These are phyloP conservation scores for Chimonanthus salicifolius DNA, from an alignment of 164 flowering plant species.

Conservation along the genomic window DNA sequence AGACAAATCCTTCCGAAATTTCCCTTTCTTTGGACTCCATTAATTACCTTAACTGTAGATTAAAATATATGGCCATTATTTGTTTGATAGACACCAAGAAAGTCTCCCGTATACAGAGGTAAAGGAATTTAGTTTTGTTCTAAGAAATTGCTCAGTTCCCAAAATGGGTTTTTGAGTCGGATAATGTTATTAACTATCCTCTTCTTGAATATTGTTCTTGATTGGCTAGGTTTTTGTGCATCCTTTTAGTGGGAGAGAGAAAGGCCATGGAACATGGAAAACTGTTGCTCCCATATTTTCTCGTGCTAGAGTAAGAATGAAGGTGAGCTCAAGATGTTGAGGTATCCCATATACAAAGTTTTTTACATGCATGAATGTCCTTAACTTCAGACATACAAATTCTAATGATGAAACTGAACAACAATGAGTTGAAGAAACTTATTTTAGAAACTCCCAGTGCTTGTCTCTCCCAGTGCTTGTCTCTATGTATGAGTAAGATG, in stretches of 20 bases:
- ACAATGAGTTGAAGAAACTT: too few relatives aligned
- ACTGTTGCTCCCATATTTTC: conserved; percentile 70
- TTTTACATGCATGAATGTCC: not conserved
- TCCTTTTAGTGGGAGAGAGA: conserved; percentile 83
- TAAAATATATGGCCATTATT: too few relatives aligned
- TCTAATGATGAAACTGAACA: too few relatives aligned
- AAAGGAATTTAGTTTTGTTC: conserved; percentile 1
- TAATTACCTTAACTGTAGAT: too few relatives aligned
- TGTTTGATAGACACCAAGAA: too few relatives aligned
- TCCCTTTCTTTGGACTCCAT: too few relatives aligned
- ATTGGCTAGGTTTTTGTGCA: conserved; percentile 72
- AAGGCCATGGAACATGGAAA: conserved; percentile 75
- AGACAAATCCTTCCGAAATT: too few relatives aligned
- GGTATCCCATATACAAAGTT: not conserved
- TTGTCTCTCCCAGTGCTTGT: too few relatives aligned
- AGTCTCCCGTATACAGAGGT: too few relatives aligned
- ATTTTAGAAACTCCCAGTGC: too few relatives aligned
- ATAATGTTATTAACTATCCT: conserved; percentile 2
- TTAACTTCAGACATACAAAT: not conserved
- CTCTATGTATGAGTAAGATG: not conserved
- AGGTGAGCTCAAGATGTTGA: conserved; percentile 35
- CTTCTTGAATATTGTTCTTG: conserved; percentile 19
- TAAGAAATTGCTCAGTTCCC: not conserved
- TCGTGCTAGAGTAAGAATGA: conserved; percentile 70
- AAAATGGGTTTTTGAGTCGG: not conserved